A percentile compares a stretch with the other conserved stretches of the same genome.
These are phyloP conservation scores for Colletotrichum endophyticum DNA, from an alignment of 2,329 filamentous ascomycete genomes.

Conservation along the genomic window DNA sequence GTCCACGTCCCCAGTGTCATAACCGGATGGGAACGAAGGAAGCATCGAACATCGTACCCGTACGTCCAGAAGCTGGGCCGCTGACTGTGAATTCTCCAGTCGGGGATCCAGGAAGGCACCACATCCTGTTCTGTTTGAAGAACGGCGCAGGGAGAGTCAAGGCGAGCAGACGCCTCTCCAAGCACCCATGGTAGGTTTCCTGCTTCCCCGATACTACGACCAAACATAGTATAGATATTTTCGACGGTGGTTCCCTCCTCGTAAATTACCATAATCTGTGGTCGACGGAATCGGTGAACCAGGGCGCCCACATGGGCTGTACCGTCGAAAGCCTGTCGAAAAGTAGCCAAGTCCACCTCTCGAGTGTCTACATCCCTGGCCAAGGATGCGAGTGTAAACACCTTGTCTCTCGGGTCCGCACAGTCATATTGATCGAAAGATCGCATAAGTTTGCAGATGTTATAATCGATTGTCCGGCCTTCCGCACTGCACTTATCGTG, in stretches of 20 bases:
- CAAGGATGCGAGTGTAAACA: neutral
- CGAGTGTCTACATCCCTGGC: neutral
- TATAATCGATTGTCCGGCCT: too few relatives aligned
- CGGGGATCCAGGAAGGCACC: neutral
- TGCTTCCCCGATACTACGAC: neutral
- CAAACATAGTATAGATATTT: neutral
- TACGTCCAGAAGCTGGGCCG: neutral
- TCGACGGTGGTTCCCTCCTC: neutral
- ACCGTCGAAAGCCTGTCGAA: rapidly evolving
- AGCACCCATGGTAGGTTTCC: neutral
- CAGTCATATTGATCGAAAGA: neutral
- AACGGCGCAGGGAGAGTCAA: neutral
- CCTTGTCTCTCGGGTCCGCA: neutral
- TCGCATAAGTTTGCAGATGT: neutral
- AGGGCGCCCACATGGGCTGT: neutral
- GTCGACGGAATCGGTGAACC: neutral
- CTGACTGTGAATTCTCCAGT: neutral
- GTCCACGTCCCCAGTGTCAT: neutral
- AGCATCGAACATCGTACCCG: neutral
- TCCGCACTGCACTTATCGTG: too few relatives aligned
- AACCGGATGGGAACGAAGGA: too few relatives aligned
- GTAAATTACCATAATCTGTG: neutral
- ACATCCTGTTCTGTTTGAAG: rapidly evolving
- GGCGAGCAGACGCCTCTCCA: neutral
- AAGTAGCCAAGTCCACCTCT: neutral